Evolutionary conservation across 208 protist species (phyloP), one percentile per base, ranked within the genome.

Genomic region (Wallacemonas sp.): DNA sequence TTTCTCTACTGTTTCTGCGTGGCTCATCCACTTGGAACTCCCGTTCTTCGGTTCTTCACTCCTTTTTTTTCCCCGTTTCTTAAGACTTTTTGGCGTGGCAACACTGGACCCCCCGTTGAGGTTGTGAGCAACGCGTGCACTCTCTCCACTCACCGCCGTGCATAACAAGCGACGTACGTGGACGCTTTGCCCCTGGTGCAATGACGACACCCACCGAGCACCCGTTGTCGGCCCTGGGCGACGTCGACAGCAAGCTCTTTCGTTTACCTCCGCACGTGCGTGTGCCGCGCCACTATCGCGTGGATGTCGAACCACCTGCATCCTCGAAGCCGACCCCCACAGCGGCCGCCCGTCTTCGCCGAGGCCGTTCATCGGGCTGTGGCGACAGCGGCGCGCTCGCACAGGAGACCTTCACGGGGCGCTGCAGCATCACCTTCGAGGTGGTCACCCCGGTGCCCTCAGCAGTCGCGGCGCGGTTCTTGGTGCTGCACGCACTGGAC

Each of bases 401-500:
- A 3, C n/a, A 13, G 17, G n/a, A 54, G 44, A 44, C 45, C 5
- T 85, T 85, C 37, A 42, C 27, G 10, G 78, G 71, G 24, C 41
- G 57, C 9, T 68, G 38, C 48, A 63, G 64, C 42, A 68, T 87
- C 37, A 79, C 54, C 22, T 29, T 84, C 29, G 54, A 60, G 37
- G 66, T 87, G 13, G 41, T 57, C 15, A 24, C 5, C n/a, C 50
- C 17, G 0, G 54, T 39, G 45, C 19, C 68, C 0, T 44, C 69
- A 3, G 39, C 38, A 12, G 26, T 34, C 5, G 71, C 78, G 8
- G 37, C 70, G 21, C 50, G 21, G 2, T 72, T 67, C 34, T 39
- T 88, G 29, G 54, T 78, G 5, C 62, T 88, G 5, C 78, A 88
- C 68, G 66, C 82, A 1, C 63, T 76, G 6, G 29, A 76, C 5